Evolutionary conservation across 2,329 filamentous ascomycete genomes (phyloP).

Genomic region (Sarocladiaceae sp.): DNA sequence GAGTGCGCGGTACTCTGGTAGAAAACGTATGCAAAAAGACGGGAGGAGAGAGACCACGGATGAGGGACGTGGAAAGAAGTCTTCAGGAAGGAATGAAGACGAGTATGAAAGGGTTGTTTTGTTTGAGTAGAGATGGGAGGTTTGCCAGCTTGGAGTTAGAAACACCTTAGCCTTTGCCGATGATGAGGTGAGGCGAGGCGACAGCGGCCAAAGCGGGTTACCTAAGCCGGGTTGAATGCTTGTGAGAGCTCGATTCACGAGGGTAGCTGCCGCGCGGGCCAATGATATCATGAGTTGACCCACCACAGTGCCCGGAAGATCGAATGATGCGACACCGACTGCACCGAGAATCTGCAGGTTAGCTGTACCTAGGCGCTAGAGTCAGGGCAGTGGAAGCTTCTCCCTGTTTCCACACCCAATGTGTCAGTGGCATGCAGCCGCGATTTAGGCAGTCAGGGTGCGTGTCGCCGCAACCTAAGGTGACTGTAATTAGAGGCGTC

Average conservation of each 20-base stretch:
- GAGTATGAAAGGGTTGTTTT: constrained; percentile 11
- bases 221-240: neutral
- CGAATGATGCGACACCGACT: constrained; percentile 22
- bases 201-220: constrained; percentile 5
- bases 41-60: neutral
- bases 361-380: constrained; percentile 15
- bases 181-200: constrained; percentile 11
- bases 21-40: neutral
- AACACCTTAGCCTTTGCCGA: constrained; percentile 9
- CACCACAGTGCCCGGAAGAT: constrained; percentile 31
- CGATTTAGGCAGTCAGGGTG: constrained; percentile 7
- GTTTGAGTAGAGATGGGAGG: constrained; percentile 11
- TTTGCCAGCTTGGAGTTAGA: constrained; percentile 4
- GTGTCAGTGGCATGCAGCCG: constrained; percentile 2
- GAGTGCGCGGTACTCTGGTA: constrained; percentile 1
- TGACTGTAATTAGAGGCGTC: too few relatives aligned
- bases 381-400: constrained; percentile 25
- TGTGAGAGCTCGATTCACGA: neutral
- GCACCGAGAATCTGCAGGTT: constrained; percentile 6
- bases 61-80: neutral
- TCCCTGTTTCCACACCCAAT: constrained; percentile 22
- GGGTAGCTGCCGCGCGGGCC: constrained; percentile 20
- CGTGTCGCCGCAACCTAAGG: neutral
- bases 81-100: neutral
- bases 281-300: constrained; percentile 27